Conservation (phyloP, 495 filamentous ascomycete species). For the Choiromyces venosus region DNA sequence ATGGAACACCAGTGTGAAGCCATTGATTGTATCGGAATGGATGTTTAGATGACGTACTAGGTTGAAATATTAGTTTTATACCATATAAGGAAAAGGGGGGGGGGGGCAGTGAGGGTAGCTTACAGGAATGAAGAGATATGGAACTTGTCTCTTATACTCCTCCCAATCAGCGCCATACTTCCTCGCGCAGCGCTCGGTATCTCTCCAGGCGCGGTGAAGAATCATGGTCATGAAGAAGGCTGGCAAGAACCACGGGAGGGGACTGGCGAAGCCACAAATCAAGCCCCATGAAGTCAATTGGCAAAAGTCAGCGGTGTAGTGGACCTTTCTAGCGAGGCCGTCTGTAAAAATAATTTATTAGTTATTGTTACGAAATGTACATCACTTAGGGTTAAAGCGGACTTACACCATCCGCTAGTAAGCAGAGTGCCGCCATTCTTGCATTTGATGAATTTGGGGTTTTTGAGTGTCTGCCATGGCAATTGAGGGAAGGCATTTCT, state of each 20-base stretch:
- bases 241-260: conserved; percentile 97
- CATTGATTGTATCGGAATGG: background rate
- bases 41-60: conserved; percentile 42
- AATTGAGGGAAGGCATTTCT: conserved; percentile 90
- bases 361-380: background rate
- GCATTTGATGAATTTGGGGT: conserved; percentile 80
- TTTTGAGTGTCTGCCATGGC: conserved; percentile 78
- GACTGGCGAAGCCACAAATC: conserved; percentile 60
- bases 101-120: conserved; percentile 48
- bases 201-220: conserved; percentile 74
- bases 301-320: conserved; percentile 86
- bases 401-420: conserved; percentile 73
- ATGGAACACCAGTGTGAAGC: background rate
- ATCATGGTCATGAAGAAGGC: conserved; percentile 91
- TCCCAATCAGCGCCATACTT: conserved; percentile 92
- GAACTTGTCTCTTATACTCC: conserved; percentile 81
- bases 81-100: background rate
- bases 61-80: conserved; percentile 7
- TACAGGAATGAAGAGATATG: conserved; percentile 94
- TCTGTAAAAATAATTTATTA: conserved; percentile 45
- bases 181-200: conserved; percentile 73
- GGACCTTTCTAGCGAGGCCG: conserved; percentile 84
- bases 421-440: conserved; percentile 73
- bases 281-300: conserved; percentile 63
- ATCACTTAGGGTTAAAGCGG: conserved; percentile 2